Evolutionary conservation across 75 land plant genomes (phyloP), one percentile per base, ranked within the genome.

Genomic region (Cryptomeria japonica): DNA sequence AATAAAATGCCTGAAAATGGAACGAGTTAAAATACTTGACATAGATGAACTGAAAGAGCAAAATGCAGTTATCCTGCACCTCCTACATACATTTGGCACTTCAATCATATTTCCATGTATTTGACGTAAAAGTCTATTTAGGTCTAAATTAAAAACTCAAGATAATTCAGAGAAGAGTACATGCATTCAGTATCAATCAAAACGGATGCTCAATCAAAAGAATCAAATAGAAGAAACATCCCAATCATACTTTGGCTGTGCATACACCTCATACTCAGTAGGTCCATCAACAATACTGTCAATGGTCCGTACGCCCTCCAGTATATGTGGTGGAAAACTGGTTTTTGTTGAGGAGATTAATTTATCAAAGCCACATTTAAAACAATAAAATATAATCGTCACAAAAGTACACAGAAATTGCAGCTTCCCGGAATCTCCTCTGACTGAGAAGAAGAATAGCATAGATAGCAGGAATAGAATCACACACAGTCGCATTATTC

Each of bases 381-480:
- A 89, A 88, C 89, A 89, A 85, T 91, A 94, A 75, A 94, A 76
- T 18, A 95, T 85, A 1, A 94, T 41, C 39, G 92, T 31, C 5
- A 93, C 95, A 80, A 94, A 92, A 3, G 98, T 96, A 83, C 93
- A 93, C 36, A 96, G 89, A 32, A 96, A 95, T 89, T 96, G 95
- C 75, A 96, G 89, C 87, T 92, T 96, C 32, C 89, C 95, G 7
- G 92, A 88, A 87, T 96, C 98, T 53, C 98, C 98, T n/a, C 94
- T 88, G 42, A 95, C 93, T 25, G 94, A 96, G 89, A 96, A 96
- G 90, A 94, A 96, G 58, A 95, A 84, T 14, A 96, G 91, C 98
- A 96, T 96, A 11, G 95, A 90, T 10, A 96, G 87, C 38, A 96
- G 93, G 88, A 96, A 96, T 34, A 95, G 86, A 85, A 94, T 92